Evolutionary conservation across 1,139 yeast genomes (phyloP).

Genomic region (Geotrichum europaeum): DNA sequence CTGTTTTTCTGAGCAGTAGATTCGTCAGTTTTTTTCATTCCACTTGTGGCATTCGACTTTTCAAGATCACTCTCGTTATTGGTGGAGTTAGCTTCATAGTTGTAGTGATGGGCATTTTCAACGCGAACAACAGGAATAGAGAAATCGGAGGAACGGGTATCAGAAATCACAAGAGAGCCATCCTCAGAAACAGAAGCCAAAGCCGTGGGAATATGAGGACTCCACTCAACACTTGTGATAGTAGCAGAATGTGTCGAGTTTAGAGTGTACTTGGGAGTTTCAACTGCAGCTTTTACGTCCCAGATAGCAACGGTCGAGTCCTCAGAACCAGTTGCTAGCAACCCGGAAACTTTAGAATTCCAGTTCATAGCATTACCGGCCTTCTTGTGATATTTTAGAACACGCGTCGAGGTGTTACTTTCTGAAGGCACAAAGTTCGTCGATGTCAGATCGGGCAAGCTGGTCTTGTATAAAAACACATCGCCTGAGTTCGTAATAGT

Average conservation of each 20-base stretch:
- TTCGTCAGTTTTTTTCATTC: background rate
- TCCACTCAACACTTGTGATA: conserved; percentile 44
- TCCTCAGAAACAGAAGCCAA: conserved; percentile 77
- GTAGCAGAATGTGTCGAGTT: conserved; percentile 43
- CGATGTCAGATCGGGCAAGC: conserved; percentile 23
- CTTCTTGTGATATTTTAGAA: conserved; percentile 52
- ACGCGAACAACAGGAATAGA: conserved; percentile 13
- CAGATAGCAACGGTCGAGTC: conserved; percentile 65
- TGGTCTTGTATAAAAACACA: conserved; percentile 49
- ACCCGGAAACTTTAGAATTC: conserved; percentile 40
- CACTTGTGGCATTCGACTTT: background rate
- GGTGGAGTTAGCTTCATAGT: conserved; percentile 50
- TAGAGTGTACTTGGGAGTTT: conserved; percentile 7
- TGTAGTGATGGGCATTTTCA: conserved; percentile 25
- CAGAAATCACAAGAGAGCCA: conserved; percentile 61
- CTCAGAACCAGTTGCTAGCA: conserved; percentile 57
- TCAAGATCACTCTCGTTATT: conserved; percentile 39
- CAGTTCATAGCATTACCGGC: conserved; percentile 74
- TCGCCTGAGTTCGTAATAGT: conserved; percentile 75
- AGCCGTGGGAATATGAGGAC: conserved; percentile 41
- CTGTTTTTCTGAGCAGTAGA: background rate
- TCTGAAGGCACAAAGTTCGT: conserved; percentile 20
- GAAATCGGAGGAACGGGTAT: conserved; percentile 42
- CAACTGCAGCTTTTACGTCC: conserved; percentile 42
- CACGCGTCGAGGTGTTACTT: conserved; percentile 18